phyloP scores from a whole-genome alignment of 768 basidiomycete species.

The Myochromella boudieri region DNA sequence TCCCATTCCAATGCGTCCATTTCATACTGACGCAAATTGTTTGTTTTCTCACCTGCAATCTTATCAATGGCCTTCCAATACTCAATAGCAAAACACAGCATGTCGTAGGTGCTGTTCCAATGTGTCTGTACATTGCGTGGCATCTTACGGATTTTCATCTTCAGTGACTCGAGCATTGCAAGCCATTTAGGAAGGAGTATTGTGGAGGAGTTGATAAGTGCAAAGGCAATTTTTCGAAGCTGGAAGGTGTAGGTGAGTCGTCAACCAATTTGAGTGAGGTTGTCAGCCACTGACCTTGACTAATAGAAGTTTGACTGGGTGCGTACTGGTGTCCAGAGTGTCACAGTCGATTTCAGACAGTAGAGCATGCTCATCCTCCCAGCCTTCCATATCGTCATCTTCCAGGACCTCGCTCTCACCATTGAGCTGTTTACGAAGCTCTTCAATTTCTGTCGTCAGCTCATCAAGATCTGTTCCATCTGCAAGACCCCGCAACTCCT shows the following conservation, averaged over 20 bases:
- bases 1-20: constrained; percentile 26
- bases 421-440: too few species aligned
- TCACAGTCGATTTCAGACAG: too few species aligned
- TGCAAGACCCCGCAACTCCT: constrained; percentile 15
- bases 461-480: constrained; percentile 13
- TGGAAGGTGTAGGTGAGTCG: neutral
- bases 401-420: constrained; percentile 14
- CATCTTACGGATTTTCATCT: constrained; percentile 14
- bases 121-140: constrained; percentile 29
- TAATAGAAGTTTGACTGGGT: constrained; percentile 17
- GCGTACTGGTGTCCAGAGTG: too few species aligned
- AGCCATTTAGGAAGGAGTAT: constrained; percentile 10
- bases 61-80: constrained; percentile 23
- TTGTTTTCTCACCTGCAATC: constrained; percentile 18
- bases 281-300: constrained; percentile 28
- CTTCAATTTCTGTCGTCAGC: constrained; percentile 5
- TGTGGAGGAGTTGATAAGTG: constrained; percentile 9
- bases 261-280: neutral
- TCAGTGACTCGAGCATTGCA: constrained; percentile 4
- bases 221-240: constrained; percentile 6
- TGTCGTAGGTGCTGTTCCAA: constrained; percentile 32
- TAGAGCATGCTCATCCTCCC: constrained; percentile 22
- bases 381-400: constrained; percentile 20
- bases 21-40: constrained; percentile 16
- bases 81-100: constrained; percentile 27